phyloP scores from a whole-genome alignment of 2,329 filamentous ascomycete genomes.

The Arthrobotrys sphaeroides region DNA sequence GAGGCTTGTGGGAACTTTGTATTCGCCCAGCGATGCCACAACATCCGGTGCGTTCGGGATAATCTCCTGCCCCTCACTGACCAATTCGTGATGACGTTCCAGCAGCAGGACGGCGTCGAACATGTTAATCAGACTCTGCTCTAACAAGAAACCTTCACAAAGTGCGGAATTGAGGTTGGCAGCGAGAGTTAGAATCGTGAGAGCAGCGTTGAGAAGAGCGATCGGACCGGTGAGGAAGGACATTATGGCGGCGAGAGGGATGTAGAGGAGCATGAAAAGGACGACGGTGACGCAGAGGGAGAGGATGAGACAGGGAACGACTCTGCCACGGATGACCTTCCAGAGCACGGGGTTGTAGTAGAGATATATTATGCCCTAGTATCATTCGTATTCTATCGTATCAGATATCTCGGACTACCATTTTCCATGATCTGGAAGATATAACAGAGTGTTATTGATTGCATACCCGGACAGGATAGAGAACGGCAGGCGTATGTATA shows the following conservation, averaged over 20 bases:
- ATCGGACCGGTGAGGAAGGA: slow-evolving; percentile 85
- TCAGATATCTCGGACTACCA: not conserved
- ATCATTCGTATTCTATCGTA: not conserved
- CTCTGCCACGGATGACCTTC: slow-evolving; percentile 28
- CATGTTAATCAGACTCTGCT: slow-evolving; percentile 78
- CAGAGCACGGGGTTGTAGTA: slow-evolving; percentile 51
- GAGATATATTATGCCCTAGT: slow-evolving; percentile 52
- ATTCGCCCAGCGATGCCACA: slow-evolving; percentile 52
- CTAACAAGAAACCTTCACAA: slow-evolving; percentile 65
- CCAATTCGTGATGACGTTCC: slow-evolving; percentile 32
- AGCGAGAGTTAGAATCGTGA: slow-evolving; percentile 79
- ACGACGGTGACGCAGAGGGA: slow-evolving; percentile 84
- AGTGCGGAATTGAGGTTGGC: slow-evolving; percentile 69
- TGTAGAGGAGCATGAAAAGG: slow-evolving; percentile 85
- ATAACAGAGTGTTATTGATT: not conserved
- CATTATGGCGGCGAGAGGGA: slow-evolving; percentile 89
- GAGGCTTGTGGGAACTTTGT: slow-evolving; percentile 56
- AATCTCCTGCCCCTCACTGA: slow-evolving; percentile 43
- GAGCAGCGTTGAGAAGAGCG: slow-evolving; percentile 88
- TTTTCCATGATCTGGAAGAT: not conserved
- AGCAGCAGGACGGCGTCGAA: slow-evolving; percentile 55
- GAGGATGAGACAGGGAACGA: slow-evolving; percentile 82
- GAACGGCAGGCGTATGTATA: slow-evolving; percentile 47
- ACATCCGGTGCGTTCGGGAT: slow-evolving; percentile 38
- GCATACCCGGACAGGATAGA: slow-evolving; percentile 51